A percentile compares a stretch with the other conserved stretches of the same genome.
Evolutionary conservation across 129 eudicot genomes (phyloP).

Genomic region (Heracleum sosnowskyi): DNA sequence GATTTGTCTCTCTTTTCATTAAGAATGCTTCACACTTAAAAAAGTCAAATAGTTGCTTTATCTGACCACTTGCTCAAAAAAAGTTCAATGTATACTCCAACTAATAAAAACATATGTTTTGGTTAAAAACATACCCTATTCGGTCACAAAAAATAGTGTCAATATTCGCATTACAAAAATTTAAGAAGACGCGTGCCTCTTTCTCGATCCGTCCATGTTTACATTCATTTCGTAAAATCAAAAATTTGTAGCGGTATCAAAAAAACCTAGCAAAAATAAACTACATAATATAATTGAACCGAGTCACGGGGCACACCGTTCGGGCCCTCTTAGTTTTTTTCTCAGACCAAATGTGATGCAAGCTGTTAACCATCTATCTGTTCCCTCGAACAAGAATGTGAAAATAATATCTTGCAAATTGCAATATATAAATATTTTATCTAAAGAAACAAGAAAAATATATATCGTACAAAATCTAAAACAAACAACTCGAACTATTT

Average conservation of each 20-base stretch:
- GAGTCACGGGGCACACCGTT: slow-evolving; percentile 7
- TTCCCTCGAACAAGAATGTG: slow-evolving; percentile 7
- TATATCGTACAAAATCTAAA: not conserved
- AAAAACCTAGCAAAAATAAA: too few relatives aligned
- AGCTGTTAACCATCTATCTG: not conserved
- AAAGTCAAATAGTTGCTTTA: not conserved
- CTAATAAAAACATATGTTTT: too few relatives aligned
- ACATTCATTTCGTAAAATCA: too few relatives aligned
- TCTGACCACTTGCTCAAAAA: not conserved
- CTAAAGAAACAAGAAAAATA: not conserved
- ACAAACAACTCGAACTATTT: not conserved
- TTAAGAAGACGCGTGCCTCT: too few relatives aligned
- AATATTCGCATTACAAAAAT: too few relatives aligned
- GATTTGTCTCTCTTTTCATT: not conserved
- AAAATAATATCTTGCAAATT: not conserved
- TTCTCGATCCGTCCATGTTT: too few relatives aligned
- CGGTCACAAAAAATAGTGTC: too few relatives aligned
- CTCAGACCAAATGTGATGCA: slow-evolving; percentile 2
- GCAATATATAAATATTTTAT: not conserved
- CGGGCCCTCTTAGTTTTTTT: slow-evolving; percentile 4
- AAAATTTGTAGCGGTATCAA: too few relatives aligned
- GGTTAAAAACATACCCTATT: too few relatives aligned
- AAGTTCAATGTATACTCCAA: not conserved
- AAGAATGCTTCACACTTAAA: not conserved
- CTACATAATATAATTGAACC: too few relatives aligned